Conservation (phyloP, 2,329 filamentous ascomycete species). For the Zalaria obscura region DNA sequence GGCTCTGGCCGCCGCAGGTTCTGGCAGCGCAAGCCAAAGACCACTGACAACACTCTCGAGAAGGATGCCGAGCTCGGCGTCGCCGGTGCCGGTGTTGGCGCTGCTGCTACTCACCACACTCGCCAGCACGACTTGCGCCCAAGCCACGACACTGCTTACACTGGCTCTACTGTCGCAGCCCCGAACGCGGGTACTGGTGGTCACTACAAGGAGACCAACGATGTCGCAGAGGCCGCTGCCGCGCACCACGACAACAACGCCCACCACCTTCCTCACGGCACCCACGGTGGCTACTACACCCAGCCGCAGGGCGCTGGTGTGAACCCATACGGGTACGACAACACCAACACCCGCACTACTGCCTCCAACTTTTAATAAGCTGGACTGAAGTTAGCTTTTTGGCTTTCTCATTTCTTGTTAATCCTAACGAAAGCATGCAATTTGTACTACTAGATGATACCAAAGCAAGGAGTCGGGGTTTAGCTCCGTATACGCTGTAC, state of each 20-base stretch:
- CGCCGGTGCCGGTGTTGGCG: conserved; percentile 14
- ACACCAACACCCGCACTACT: conserved; percentile 8
- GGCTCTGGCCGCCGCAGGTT: conserved; percentile 35
- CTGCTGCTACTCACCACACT: conserved; percentile 16
- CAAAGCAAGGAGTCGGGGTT: no score
- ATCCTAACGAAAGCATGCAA: no score
- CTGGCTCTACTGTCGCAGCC: conserved; percentile 31
- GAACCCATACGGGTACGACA: conserved; percentile 26
- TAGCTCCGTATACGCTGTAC: no score
- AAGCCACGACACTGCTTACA: conserved; percentile 35
- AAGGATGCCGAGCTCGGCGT: conserved; percentile 31
- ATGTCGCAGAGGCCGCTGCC: conserved; percentile 11
- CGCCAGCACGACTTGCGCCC: conserved; percentile 25
- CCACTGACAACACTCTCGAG: conserved; percentile 14
- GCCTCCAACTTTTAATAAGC: conserved; percentile 6
- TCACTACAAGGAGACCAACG: conserved; percentile 3
- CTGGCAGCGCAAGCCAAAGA: conserved; percentile 23
- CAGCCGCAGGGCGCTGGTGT: conserved; percentile 24
- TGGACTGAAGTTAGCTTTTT: no score
- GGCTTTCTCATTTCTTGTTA: no score
- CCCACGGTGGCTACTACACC: conserved; percentile 29
- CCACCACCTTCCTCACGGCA: conserved; percentile 16
- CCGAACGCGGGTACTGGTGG: conserved; percentile 11
- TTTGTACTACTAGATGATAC: no score
- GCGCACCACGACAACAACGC: conserved; percentile 1